These are phyloP conservation scores for Boechera retrofracta DNA, from an alignment of 345 rosid genomes.

Conservation along the genomic window DNA sequence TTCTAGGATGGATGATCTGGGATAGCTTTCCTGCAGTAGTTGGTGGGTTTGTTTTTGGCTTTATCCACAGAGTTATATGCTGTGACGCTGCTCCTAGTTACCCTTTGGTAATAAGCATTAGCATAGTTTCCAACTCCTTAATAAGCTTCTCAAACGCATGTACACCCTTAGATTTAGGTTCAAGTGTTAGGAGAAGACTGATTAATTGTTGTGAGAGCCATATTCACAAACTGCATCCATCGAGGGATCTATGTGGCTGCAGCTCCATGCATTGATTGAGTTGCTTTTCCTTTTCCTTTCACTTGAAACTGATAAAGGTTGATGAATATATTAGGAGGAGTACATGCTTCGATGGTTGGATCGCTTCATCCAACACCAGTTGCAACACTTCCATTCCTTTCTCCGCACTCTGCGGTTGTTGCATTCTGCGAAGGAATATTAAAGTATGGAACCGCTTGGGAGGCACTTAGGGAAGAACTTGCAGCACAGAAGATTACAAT, in stretches of 20 bases:
- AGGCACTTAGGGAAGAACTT: slow-evolving; percentile 91
- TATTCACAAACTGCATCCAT: background rate
- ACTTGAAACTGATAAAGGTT: slow-evolving; percentile 10
- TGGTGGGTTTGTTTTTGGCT: background rate
- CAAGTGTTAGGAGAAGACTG: background rate
- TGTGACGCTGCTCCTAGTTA: background rate
- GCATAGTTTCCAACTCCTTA: slow-evolving; percentile 1
- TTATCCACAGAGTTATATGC: background rate
- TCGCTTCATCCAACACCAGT: slow-evolving; percentile 95
- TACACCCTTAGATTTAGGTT: slow-evolving; percentile 3
- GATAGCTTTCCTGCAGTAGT: slow-evolving; percentile 6
- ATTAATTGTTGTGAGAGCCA: background rate
- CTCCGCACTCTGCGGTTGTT: slow-evolving; percentile 98
- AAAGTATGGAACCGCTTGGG: slow-evolving; percentile 97
- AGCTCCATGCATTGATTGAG: slow-evolving; percentile 3
- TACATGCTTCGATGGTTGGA: slow-evolving; percentile 99
- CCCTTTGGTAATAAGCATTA: background rate
- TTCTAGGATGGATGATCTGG: slow-evolving; percentile 10
- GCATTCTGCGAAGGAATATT: slow-evolving; percentile 99
- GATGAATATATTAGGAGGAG: slow-evolving; percentile 69
- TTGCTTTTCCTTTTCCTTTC: slow-evolving; percentile 29
- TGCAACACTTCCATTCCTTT: slow-evolving; percentile 95
- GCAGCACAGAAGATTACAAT: slow-evolving; percentile 67
- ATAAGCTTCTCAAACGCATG: background rate
- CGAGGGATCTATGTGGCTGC: background rate